phyloP scores from a whole-genome alignment of 1,284 basidiomycete genomes.

The Marasmius fiardii region DNA sequence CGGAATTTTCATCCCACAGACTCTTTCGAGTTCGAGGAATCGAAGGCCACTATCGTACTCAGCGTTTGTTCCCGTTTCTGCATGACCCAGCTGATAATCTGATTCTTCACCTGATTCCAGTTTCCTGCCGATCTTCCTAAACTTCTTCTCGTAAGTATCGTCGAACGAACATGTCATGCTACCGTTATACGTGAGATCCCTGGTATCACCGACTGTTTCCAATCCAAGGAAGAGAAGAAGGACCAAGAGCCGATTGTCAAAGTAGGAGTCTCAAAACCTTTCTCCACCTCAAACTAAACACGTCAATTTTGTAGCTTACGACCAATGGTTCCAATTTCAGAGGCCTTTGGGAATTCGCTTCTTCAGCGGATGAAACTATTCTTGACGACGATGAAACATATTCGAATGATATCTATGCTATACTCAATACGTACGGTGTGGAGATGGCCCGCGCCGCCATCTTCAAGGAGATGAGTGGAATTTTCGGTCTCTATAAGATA shows the following conservation, averaged over 20 bases:
- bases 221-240: conserved; percentile 57
- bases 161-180: conserved; percentile 81
- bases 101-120: conserved; percentile 29
- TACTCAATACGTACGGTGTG: conserved; percentile 92
- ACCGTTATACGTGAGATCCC: conserved; percentile 88
- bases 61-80: conserved; percentile 46
- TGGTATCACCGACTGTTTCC: conserved; percentile 82
- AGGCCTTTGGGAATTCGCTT: conserved; percentile 88
- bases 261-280: conserved; percentile 32
- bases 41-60: conserved; percentile 75
- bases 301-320: conserved; percentile 48
- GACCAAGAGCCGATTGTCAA: conserved; percentile 44
- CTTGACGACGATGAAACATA: conserved; percentile 85
- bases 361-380: conserved; percentile 58
- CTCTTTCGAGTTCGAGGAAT: conserved; percentile 75
- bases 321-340: conserved; percentile 92
- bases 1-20: conserved; percentile 57
- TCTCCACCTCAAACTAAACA: conserved; percentile 7
- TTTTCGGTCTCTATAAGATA: conserved; percentile 98
- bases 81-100: conserved; percentile 7
- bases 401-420: conserved; percentile 95
- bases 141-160: conserved; percentile 86
- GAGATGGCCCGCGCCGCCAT: conserved; percentile 97
- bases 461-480: conserved; percentile 83
- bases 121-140: conserved; percentile 79